Evolutionary conservation across 768 basidiomycete species (phyloP).

Genomic region (Serendipita sp.): DNA sequence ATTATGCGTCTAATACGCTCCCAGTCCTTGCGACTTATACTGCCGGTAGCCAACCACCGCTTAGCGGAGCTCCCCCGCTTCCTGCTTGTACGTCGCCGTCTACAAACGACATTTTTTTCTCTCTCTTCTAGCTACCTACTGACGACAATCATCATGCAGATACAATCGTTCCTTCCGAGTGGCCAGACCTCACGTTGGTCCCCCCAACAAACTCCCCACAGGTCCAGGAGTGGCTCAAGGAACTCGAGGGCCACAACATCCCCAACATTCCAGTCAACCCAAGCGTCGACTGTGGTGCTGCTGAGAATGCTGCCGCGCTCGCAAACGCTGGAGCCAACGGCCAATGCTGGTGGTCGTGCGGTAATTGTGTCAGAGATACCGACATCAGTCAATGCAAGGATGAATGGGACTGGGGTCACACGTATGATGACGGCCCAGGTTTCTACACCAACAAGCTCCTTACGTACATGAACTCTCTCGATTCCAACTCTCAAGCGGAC

Average conservation of each 20-base stretch:
- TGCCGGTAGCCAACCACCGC: conserved; percentile 43
- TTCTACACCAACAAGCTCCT: conserved; percentile 28
- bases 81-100: conserved; percentile 33
- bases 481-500: not conserved
- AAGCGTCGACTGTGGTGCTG: conserved; percentile 54
- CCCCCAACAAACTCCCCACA: conserved; percentile 17
- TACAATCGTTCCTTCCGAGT: conserved; percentile 8
- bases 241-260: conserved; percentile 54
- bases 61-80: conserved; percentile 47
- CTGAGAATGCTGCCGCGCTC: conserved; percentile 37
- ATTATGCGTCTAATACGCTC: conserved; percentile 18
- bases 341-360: conserved; percentile 24
- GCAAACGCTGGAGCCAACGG: conserved; percentile 25
- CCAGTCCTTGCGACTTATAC: conserved; percentile 36
- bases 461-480: conserved; percentile 19
- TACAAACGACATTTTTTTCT: no score
- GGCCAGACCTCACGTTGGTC: not conserved
- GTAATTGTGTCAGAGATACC: conserved; percentile 22
- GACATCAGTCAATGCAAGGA: conserved; percentile 28
- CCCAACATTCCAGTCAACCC: conserved; percentile 34
- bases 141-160: conserved; percentile 3
- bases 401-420: conserved; percentile 26
- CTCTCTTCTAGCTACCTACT: not conserved
- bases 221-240: conserved; percentile 23
- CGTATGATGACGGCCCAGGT: conserved; percentile 24